Percentiles rank a stretch among this genome's conserved stretches.
Conservation (phyloP, 495 filamentous ascomycete genomes). For the Neurospora sp. region DNA sequence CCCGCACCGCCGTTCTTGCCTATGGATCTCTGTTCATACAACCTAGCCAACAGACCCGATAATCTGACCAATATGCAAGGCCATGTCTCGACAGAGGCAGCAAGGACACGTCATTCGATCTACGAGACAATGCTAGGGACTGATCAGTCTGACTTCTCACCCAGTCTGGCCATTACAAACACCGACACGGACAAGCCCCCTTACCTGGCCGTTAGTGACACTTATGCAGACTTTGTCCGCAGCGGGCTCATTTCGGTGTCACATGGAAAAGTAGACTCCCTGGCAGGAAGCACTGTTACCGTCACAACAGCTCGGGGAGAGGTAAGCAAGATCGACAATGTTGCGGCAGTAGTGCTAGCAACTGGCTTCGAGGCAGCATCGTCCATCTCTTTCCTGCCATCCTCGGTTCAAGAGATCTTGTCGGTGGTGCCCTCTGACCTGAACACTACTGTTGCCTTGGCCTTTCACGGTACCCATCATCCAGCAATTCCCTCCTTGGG, state of each 20-base stretch:
- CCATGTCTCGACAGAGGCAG: conserved; percentile 44
- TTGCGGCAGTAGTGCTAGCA: conserved; percentile 61
- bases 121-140: conserved; percentile 49
- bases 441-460: conserved; percentile 59
- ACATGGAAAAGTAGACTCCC: conserved; percentile 29
- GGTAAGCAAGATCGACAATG: conserved; percentile 32
- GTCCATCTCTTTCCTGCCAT: conserved; percentile 51
- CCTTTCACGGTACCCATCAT: conserved; percentile 54
- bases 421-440: conserved; percentile 43
- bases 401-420: conserved; percentile 43
- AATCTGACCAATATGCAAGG: conserved; percentile 50
- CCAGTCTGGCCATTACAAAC: conserved; percentile 23
- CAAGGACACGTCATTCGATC: conserved; percentile 40
- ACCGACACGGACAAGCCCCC: conserved; percentile 37
- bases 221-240: conserved; percentile 63
- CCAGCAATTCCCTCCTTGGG: conserved; percentile 52
- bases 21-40: conserved; percentile 66
- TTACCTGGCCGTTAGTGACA: conserved; percentile 58
- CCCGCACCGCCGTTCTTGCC: conserved; percentile 55
- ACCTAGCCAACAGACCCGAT: conserved; percentile 49
- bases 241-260: conserved; percentile 48
- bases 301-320: conserved; percentile 22
- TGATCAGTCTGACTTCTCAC: conserved; percentile 50
- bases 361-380: conserved; percentile 62
- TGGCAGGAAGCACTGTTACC: conserved; percentile 25